Base-by-base conservation (phyloP, 768 basidiomycete species). In the Cystobasidium onofrii region DNA sequence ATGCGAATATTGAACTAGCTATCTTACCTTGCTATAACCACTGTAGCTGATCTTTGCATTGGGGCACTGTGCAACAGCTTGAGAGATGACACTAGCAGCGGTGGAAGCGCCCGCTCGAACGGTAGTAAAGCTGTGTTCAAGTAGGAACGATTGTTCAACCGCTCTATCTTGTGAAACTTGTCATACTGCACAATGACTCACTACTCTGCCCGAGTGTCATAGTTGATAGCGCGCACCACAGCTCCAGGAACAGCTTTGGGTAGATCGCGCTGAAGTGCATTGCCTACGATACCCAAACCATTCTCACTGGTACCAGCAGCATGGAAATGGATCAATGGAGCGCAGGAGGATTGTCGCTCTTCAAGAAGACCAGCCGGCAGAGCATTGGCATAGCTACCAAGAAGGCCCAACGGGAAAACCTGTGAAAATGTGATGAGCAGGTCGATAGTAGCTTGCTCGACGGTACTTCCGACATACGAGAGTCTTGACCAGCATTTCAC, bases 21-120 rank as follows among this genome's bases (percentile, higher is more conserved):
- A 18, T n/a, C n/a, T n/a, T n/a, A 63, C 70, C 64, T 73, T 73
- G 23, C 27, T 27, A 31, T 73, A 73, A 1, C 72, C 72, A 73
- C 33, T 39, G 20, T 71, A 33, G 27, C 27, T 25, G 63, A 73
- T 71, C 63, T 41, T 39, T 27, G 72, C 33, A 43, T 73, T 70
- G 20, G 72, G 72, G 43, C 72, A 73, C 27, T 39, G 18, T n/a
- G 72, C 25, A 73, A 41, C 70, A 41, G 43, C 27, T 41, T 62
- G 60, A 27, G 41, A 34, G 63, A 73, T 33, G 27, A 33, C n/a
- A 34, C 39, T n/a, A 13, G 64, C 65, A 50, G 62, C 72, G 29
- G 33, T 44, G 7, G 65, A 27, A 18, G 72, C 71, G 20, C 62
- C 72, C 27, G 61, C 27, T 27, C 31, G 1, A 34, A 73, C 72